These are phyloP conservation scores for Clavispora vitiphila DNA, from an alignment of 805 yeast genomes.

Conservation along the genomic window DNA sequence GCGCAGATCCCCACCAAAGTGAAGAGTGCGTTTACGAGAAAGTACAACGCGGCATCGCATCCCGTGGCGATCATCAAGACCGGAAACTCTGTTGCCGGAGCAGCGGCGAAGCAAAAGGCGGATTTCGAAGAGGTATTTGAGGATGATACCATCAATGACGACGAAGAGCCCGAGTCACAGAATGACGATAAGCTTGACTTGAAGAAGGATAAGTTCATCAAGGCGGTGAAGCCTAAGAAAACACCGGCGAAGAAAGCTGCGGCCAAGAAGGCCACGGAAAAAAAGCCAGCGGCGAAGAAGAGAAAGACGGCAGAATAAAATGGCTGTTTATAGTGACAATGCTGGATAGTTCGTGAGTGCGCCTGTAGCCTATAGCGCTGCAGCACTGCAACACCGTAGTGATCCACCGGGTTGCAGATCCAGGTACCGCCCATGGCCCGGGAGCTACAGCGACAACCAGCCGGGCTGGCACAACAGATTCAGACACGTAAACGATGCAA, in stretches of 20 bases:
- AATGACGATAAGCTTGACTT: slow-evolving; percentile 43
- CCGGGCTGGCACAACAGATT: too few species aligned
- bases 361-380: too few species aligned
- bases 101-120: slow-evolving; percentile 38
- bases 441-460: not conserved
- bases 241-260: slow-evolving; percentile 12
- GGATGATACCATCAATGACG: slow-evolving; percentile 47
- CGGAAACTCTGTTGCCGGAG: slow-evolving; percentile 48
- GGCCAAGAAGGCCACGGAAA: slow-evolving; percentile 26
- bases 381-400: too few species aligned
- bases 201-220: slow-evolving; percentile 61
- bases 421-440: too few species aligned
- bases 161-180: slow-evolving; percentile 41
- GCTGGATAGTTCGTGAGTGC: too few species aligned
- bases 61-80: slow-evolving; percentile 81
- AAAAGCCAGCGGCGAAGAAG: not conserved
- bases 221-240: slow-evolving; percentile 23
- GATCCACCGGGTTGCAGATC: too few species aligned
- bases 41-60: slow-evolving; percentile 70
- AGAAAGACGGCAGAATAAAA: not conserved
- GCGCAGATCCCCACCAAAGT: slow-evolving; percentile 72
- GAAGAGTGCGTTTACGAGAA: slow-evolving; percentile 82
- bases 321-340: too few species aligned
- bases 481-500: too few species aligned
- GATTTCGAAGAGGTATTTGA: slow-evolving; percentile 70